Conservation (phyloP, 1,284 basidiomycete species). For the Heterobasidion annosum region DNA sequence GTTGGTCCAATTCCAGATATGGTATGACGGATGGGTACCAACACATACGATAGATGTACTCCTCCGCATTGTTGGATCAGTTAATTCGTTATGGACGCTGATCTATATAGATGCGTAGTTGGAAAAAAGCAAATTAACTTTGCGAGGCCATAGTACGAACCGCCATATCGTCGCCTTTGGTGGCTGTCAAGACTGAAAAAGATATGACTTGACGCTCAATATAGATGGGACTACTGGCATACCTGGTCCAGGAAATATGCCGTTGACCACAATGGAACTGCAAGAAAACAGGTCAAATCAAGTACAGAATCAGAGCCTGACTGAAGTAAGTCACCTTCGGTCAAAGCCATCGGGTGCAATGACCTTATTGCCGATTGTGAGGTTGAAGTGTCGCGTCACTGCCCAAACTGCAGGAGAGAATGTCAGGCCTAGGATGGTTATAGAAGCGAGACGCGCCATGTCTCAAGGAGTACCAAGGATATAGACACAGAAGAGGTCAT, state of each 20-base stretch:
- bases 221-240: too few species aligned
- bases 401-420: neutral
- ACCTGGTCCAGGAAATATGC: too few species aligned
- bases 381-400: neutral
- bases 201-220: slow-evolving; percentile 1
- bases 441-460: neutral
- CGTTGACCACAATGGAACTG: neutral
- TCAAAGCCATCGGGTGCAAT: slow-evolving; percentile 11
- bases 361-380: slow-evolving; percentile 4
- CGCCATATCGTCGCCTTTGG: slow-evolving; percentile 7
- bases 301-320: neutral
- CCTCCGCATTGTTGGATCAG: slow-evolving; percentile 23
- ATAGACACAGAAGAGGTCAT: too few species aligned
- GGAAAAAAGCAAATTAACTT: slow-evolving; percentile 2
- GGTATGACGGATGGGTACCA: too few species aligned
- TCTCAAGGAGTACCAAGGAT: neutral
- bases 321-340: neutral
- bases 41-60: slow-evolving; percentile 19
- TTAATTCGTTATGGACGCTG: slow-evolving; percentile 24
- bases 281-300: neutral
- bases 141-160: neutral
- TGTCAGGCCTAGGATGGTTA: neutral
- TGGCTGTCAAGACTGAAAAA: slow-evolving; percentile 11
- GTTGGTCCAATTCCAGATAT: slow-evolving; percentile 8
- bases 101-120: slow-evolving; percentile 14